Evolutionary conservation across 345 rosid species (phyloP), one percentile per base, ranked within the genome.

Genomic region (Hevea brasiliensis): DNA sequence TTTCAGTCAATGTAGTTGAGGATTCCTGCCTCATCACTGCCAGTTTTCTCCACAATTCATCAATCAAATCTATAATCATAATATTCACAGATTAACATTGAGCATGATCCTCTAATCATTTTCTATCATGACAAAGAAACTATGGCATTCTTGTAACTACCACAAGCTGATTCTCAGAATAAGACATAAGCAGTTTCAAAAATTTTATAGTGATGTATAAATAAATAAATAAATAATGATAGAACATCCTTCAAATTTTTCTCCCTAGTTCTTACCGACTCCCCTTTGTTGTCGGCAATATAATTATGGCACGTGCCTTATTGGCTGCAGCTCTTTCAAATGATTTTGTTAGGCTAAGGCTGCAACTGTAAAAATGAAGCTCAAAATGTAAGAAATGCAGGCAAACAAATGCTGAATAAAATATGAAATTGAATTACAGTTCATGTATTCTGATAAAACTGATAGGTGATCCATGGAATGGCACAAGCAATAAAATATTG

Each of bases 251-350:
- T 23, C 17, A 53, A 61, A n/a, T 41, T 10, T 24, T 75, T 50
- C 9, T 75, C 47, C 61, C 62, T 47, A 32, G n/a, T 61, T 73
- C 87, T 82, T 83, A 94, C 98, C 88, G 71, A 76, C 92, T 93
- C 76, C 90, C 91, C 74, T 66, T 66, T 47, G 86, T 88, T 13
- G 91, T 85, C 76, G 98, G 93, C 80, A 94, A 81, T 81, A 94
- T 85, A 54, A 94, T 92, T 80, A 94, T 87, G 73, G 97, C 92
- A 77, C 97, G 93, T 14, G 98, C 97, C 84, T 74, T 86, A 73
- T 70, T 71, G 57, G 97, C 98, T 14, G 98, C 97, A 80, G 97
- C 95, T 79, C 93, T 84, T 80, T 90, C 95, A 71, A 88, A 94
- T 77, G 98, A 90, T 81, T 85, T 92, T 60, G 97, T 94, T 75